phyloP scores from a whole-genome alignment of 441 rosid genomes.

The Kokia cookei region DNA sequence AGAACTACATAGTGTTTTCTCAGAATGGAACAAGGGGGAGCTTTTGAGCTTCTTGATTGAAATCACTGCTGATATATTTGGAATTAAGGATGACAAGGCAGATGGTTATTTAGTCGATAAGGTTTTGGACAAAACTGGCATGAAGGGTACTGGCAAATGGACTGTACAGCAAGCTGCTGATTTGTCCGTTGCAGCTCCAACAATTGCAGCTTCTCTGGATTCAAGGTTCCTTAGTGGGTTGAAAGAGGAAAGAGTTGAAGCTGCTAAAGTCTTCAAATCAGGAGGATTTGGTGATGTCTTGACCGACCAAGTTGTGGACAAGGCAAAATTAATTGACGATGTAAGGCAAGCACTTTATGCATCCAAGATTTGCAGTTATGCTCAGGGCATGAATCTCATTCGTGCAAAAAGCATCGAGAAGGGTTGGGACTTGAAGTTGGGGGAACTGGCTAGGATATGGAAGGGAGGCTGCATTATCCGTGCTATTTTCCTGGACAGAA shows the following conservation, averaged over 20 bases:
- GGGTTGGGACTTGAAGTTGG: constrained; percentile 6
- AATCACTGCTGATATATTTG: constrained; percentile 2
- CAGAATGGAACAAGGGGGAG: background rate
- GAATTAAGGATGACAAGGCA: background rate
- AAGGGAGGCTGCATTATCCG: constrained; percentile 1
- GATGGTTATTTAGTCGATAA: background rate
- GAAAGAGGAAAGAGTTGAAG: background rate
- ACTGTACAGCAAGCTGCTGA: constrained; percentile 3
- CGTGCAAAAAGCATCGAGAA: background rate
- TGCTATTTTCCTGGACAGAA: background rate
- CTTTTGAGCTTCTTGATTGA: constrained; percentile 3
- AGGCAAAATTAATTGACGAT: constrained; percentile 3
- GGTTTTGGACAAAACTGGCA: constrained; percentile 1
- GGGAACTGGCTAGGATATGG: constrained; percentile 4
- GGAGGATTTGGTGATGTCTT: background rate
- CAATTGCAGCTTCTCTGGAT: background rate
- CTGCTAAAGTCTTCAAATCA: background rate
- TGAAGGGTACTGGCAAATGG: constrained; percentile 4
- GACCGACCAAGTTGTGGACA: background rate
- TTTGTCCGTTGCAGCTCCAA: background rate
- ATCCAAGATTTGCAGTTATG: constrained; percentile 6
- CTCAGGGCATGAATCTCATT: constrained; percentile 4
- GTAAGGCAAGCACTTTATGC: background rate
- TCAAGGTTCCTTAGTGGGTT: constrained; percentile 3
- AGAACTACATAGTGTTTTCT: background rate